These are phyloP conservation scores for Fusarium zealandicum DNA, from an alignment of 2,329 filamentous ascomycete species.

Conservation along the genomic window DNA sequence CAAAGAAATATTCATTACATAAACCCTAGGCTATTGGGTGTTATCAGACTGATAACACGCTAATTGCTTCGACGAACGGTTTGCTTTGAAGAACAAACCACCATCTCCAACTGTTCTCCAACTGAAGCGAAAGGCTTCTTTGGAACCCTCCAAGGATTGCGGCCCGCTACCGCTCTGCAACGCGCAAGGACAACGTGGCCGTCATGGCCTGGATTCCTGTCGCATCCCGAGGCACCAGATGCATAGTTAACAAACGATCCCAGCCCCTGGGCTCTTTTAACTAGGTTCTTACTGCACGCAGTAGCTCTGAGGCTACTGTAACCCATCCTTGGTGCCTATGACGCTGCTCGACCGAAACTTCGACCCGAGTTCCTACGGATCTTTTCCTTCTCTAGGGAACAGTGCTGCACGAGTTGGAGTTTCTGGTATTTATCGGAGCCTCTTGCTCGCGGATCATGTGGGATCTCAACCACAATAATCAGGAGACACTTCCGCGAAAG, in stretches of 20 bases:
- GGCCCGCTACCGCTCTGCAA: constrained; percentile 2
- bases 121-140: constrained; percentile 2
- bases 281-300: constrained; percentile 10
- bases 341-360: constrained; percentile 6
- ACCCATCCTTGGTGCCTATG: constrained; percentile 2
- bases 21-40: constrained; percentile 10
- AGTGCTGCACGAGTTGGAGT: too few species aligned
- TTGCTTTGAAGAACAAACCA: constrained; percentile 1
- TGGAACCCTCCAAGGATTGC: constrained; percentile 1
- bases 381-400: not conserved
- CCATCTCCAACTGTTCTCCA: not conserved
- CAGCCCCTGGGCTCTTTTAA: constrained; percentile 8
- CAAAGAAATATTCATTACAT: constrained; percentile 17
- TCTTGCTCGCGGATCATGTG: too few species aligned
- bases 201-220: constrained; percentile 6
- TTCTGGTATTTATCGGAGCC: too few species aligned
- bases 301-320: constrained; percentile 8
- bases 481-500: too few species aligned
- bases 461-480: too few species aligned
- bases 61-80: not conserved
- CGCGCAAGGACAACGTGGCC: constrained; percentile 6
- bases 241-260: constrained; percentile 17
- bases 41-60: not conserved
- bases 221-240: constrained; percentile 19
- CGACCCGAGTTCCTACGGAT: not conserved